Evolutionary conservation across 2,329 filamentous ascomycete species (phyloP), one percentile per base, ranked within the genome.

Genomic region (Sclerotinia nivalis): DNA sequence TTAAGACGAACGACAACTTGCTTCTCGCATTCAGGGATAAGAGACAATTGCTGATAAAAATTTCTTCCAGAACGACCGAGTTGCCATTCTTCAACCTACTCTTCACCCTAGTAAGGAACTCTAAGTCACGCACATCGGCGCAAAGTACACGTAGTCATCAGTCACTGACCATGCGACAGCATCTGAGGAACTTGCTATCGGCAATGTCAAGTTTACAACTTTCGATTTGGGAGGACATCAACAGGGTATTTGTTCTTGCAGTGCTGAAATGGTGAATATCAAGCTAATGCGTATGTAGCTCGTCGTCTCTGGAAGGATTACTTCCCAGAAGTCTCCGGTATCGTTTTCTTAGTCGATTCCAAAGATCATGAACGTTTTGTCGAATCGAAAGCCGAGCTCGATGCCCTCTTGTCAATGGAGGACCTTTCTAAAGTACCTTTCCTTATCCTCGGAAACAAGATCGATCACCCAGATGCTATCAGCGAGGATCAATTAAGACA

Each of bases 361-460:
- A 97, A 97, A 84, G 96, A 99, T 83, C 91, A 93, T 82, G 95
- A 98, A 84, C 93, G 96, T 76, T 92, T 99, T 81, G 81, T 87
- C 77, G 96, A 99, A 85, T 92, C 93, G 79, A 98, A 98, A 86
- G 95, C 92, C 77, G 96, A 99, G 85, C 91, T 99, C 73, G 96
- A 99, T 79, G 93, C 92, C 68, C 91, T 98, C 66, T 87, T 99
- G 75, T 89, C 92, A 73, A 97, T 99, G 95, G 96, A 99, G 84
- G 95, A 98, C 80, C 88, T 99, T 52, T 85, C 89, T 80, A 97
- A 97, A 86, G 96, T 97, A 12, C 96, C 96, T 68, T 98, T 98
- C 82, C 88, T 98, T 72, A 89, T 99, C 76, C 88, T 99, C 73
- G 96, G 96, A 77, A 99, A 99, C 89, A 99, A 99, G 89, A 99